phyloP scores from a whole-genome alignment of 2,329 filamentous ascomycete species.

The Aspergillus nomiae region DNA sequence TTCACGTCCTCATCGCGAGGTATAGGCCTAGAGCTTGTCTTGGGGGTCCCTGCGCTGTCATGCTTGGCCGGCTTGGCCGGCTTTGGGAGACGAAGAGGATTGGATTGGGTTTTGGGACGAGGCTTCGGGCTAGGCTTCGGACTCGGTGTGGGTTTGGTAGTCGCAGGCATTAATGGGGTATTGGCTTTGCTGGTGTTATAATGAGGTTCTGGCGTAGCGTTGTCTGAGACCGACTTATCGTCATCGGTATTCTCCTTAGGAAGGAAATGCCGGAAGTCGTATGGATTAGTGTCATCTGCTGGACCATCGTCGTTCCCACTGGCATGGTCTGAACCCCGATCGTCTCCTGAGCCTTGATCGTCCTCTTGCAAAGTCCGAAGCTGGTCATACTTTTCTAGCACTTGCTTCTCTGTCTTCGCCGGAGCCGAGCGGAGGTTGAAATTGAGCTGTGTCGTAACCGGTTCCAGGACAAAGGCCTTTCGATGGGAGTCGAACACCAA shows the following conservation, averaged over 20 bases:
- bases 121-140: slow-evolving; percentile 30
- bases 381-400: slow-evolving; percentile 69
- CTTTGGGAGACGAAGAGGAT: slow-evolving; percentile 36
- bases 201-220: slow-evolving; percentile 40
- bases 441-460: slow-evolving; percentile 76
- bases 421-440: slow-evolving; percentile 80
- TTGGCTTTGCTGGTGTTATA: slow-evolving; percentile 32
- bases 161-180: slow-evolving; percentile 36
- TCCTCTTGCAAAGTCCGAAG: slow-evolving; percentile 50
- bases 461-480: slow-evolving; percentile 79
- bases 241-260: slow-evolving; percentile 41
- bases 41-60: slow-evolving; percentile 16
- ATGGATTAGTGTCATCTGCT: slow-evolving; percentile 50
- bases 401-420: slow-evolving; percentile 63
- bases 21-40: slow-evolving; percentile 27
- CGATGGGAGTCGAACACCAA: slow-evolving; percentile 75
- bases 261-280: slow-evolving; percentile 53
- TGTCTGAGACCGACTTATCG: slow-evolving; percentile 36
- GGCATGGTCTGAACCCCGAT: slow-evolving; percentile 30
- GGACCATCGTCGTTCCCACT: slow-evolving; percentile 46
- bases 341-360: slow-evolving; percentile 38
- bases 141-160: slow-evolving; percentile 28
- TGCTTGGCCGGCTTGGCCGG: slow-evolving; percentile 23
- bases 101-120: slow-evolving; percentile 33
- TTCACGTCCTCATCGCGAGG: slow-evolving; percentile 17